phyloP scores from a whole-genome alignment of 306 rosid genomes.

The Dalbergia cochinchinensis region DNA sequence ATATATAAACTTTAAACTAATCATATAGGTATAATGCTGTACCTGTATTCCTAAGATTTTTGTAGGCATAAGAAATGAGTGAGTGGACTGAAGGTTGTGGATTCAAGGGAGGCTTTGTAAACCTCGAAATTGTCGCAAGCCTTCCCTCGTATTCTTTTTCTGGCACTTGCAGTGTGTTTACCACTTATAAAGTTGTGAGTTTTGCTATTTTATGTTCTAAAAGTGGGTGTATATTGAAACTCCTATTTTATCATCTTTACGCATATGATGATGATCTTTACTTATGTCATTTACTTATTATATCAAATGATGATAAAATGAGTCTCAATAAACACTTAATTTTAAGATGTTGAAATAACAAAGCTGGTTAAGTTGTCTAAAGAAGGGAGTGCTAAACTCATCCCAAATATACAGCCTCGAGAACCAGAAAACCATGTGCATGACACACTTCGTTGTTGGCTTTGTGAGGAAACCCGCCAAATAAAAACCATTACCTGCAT shows the following conservation, averaged over 20 bases:
- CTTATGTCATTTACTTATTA: too few relatives aligned
- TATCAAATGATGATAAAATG: too few relatives aligned
- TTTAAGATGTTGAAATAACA: too few relatives aligned
- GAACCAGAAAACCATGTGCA: slow-evolving; percentile 26
- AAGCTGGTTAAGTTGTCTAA: neutral
- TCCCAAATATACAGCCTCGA: slow-evolving; percentile 19
- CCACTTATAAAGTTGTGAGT: too few relatives aligned
- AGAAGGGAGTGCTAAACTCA: neutral
- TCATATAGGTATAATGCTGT: too few relatives aligned
- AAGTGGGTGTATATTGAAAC: too few relatives aligned
- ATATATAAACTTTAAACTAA: too few relatives aligned
- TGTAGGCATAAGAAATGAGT: neutral
- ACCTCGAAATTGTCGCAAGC: slow-evolving; percentile 21
- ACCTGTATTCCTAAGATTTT: too few relatives aligned
- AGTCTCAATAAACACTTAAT: too few relatives aligned
- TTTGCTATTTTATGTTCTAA: too few relatives aligned
- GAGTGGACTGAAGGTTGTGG: neutral
- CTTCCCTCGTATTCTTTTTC: slow-evolving; percentile 3
- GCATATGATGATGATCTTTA: too few relatives aligned
- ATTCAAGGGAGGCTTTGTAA: neutral
- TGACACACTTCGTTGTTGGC: neutral
- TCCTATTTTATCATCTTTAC: too few relatives aligned
- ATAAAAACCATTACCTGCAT: neutral
- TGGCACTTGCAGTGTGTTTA: neutral
- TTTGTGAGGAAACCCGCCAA: neutral